These are phyloP conservation scores for Claviceps pusilla DNA, from an alignment of 2,329 filamentous ascomycete species.

Conservation along the genomic window DNA sequence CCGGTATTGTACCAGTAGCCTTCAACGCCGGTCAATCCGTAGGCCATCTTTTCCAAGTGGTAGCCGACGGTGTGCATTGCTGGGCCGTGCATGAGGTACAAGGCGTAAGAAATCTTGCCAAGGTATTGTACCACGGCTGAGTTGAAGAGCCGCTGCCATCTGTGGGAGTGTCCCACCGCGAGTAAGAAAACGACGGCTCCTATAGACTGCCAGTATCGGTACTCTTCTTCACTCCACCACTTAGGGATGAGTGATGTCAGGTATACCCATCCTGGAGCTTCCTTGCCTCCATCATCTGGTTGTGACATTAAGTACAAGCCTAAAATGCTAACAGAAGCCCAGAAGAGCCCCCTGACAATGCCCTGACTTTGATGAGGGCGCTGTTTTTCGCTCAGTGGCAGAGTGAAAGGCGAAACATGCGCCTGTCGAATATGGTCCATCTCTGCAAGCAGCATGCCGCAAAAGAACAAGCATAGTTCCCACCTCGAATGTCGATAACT, in stretches of 20 bases:
- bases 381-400: slow-evolving; percentile 13
- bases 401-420: slow-evolving; percentile 19
- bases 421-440: slow-evolving; percentile 34
- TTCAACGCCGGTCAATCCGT: slow-evolving; percentile 31
- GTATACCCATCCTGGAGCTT: slow-evolving; percentile 38
- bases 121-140: slow-evolving; percentile 37
- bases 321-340: slow-evolving; percentile 28
- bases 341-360: slow-evolving; percentile 16
- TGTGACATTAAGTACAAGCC: slow-evolving; percentile 36
- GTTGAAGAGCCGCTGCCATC: slow-evolving; percentile 37
- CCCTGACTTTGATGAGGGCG: not conserved
- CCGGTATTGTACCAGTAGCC: slow-evolving; percentile 29
- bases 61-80: slow-evolving; percentile 39
- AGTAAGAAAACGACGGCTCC: slow-evolving; percentile 38
- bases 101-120: slow-evolving; percentile 43
- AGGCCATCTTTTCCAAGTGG: slow-evolving; percentile 33
- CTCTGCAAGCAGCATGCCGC: slow-evolving; percentile 41
- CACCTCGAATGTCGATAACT: slow-evolving; percentile 33
- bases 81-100: slow-evolving; percentile 48
- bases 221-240: slow-evolving; percentile 33
- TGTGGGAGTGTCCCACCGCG: slow-evolving; percentile 29
- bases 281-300: slow-evolving; percentile 23
- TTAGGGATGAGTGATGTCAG: slow-evolving; percentile 32
- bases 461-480: slow-evolving; percentile 41
- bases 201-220: slow-evolving; percentile 41